Conservation (phyloP, 1,139 yeast species). For the Magnusiomyces sp. region DNA sequence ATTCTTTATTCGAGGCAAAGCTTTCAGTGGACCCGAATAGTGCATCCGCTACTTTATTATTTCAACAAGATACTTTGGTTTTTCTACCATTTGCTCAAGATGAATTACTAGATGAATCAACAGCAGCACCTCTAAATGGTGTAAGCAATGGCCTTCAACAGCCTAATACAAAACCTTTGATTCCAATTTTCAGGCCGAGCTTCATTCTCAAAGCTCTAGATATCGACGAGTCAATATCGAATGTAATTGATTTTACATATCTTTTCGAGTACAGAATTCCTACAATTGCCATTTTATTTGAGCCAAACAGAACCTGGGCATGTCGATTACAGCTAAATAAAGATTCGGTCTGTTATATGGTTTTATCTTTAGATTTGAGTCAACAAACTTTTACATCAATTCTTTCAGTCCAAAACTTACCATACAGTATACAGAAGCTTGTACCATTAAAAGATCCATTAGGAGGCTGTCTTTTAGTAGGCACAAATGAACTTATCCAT, state of each 20-base stretch:
- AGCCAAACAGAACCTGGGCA: constrained; percentile 64
- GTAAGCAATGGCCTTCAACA: constrained; percentile 9
- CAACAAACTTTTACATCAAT: constrained; percentile 60
- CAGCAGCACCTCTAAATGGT: constrained; percentile 4
- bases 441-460: constrained; percentile 59
- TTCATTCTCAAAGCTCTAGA: constrained; percentile 50
- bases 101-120: constrained; percentile 27
- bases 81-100: constrained; percentile 58
- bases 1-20: constrained; percentile 38
- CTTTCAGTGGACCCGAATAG: constrained; percentile 60
- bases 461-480: constrained; percentile 64
- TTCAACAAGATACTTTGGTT: constrained; percentile 58
- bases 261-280: constrained; percentile 70
- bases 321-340: constrained; percentile 53
- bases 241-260: constrained; percentile 60
- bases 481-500: constrained; percentile 71
- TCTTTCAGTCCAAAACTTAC: constrained; percentile 53
- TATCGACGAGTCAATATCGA: constrained; percentile 51
- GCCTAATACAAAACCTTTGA: constrained; percentile 10
- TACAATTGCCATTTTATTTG: constrained; percentile 64
- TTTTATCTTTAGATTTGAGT: constrained; percentile 58
- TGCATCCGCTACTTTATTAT: constrained; percentile 55
- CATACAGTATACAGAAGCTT: constrained; percentile 63
- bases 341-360: constrained; percentile 53
- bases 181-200: constrained; percentile 23